phyloP scores from a whole-genome alignment of 768 basidiomycete species.

The Boletus pseudo-olivaceus region DNA sequence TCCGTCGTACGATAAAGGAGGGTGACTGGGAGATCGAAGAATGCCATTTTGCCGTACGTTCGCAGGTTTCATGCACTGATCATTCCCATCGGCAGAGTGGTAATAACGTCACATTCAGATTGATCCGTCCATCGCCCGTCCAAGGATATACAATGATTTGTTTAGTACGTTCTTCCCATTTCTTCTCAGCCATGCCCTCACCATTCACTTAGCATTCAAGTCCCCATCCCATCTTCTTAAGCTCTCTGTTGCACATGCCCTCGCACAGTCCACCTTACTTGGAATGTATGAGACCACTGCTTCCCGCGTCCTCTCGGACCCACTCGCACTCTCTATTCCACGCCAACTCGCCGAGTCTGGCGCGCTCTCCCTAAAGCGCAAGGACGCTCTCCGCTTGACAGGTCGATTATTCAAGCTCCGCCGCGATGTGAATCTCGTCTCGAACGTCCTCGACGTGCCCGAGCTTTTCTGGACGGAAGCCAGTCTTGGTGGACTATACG shows the following conservation, averaged over 20 bases:
- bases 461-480: slow-evolving; percentile 96
- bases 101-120: slow-evolving; percentile 44
- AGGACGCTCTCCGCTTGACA: slow-evolving; percentile 83
- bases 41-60: slow-evolving; percentile 76
- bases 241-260: slow-evolving; percentile 89
- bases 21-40: slow-evolving; percentile 90
- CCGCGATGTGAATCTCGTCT: slow-evolving; percentile 86
- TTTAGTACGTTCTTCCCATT: slow-evolving; percentile 63
- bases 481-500: slow-evolving; percentile 83
- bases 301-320: slow-evolving; percentile 72
- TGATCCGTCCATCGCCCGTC: slow-evolving; percentile 78
- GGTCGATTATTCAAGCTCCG: slow-evolving; percentile 84
- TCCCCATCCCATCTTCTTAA: slow-evolving; percentile 87
- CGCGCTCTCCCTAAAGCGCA: slow-evolving; percentile 67
- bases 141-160: slow-evolving; percentile 94
- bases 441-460: slow-evolving; percentile 90
- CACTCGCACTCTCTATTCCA: slow-evolving; percentile 76
- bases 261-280: slow-evolving; percentile 91
- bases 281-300: slow-evolving; percentile 83
- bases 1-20: slow-evolving; percentile 58
- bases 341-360: slow-evolving; percentile 78
- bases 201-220: slow-evolving; percentile 65
- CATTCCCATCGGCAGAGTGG: neutral
- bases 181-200: neutral
- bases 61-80: neutral